Base-by-base conservation (phyloP, 129 eudicot species). In the Chrysanthemum lavandulifolium region DNA sequence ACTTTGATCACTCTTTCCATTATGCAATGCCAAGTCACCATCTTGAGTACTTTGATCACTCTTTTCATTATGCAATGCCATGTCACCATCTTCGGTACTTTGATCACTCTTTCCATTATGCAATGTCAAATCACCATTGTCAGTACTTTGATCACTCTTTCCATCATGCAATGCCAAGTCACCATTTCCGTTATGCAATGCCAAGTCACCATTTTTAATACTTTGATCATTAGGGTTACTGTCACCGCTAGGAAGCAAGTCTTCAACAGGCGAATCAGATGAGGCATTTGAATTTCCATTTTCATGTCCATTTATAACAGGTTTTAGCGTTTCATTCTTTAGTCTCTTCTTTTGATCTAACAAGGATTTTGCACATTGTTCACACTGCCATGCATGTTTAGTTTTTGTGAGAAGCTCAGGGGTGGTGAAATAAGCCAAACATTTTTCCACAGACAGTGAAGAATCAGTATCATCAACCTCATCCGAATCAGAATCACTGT, bases 371-470 rank as follows among this genome's bases (percentile, higher is more conserved):
- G 99, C 83, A 78, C 99, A 94, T 40, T 88, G 80, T 70, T 90
- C 97, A 54, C 99, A 94, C 59, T 88, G 88, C 99, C 99, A 94
- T 2, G 89, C 99, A 71, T 94, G 96, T 69, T 94, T 97, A 6
- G 74, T 81, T 84, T 87, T 84, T 16, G 87, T 79, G 19, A 94
- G 84, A 77, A 84, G 87, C 77, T 94, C 99, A 18, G 96, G 86
- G 79, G 88, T 90, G 27, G 86, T 86, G 75, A 94, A 94, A 79
- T 69, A 78, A 29, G 89, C 78, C 86, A 94, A 77, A 81, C 99
- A 94, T 71, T 84, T 84, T 81, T 94, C 94, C 10, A 94, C 85
- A 0, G 99, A 90, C 21, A 90, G 91, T 10, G 97, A 96, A 71
- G 97, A 77, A 80, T 82, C 84, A 51, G 86, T 36, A 81, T 88